Percentiles rank a stretch among this genome's conserved stretches.
Conservation (phyloP, 139 green algal species). For the Tetradesmus lagerheimii region DNA sequence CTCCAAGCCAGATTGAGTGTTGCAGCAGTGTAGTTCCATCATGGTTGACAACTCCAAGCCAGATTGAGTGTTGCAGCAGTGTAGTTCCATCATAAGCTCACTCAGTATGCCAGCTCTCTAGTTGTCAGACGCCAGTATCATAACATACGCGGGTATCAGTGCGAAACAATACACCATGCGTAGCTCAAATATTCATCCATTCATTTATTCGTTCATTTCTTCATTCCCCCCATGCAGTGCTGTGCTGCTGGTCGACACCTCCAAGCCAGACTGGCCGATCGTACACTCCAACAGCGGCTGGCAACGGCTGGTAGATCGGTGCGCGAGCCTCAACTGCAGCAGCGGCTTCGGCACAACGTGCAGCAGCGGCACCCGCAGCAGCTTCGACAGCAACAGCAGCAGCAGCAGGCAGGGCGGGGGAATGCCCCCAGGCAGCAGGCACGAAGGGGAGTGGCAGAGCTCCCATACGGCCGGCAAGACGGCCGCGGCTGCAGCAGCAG, state of each 20-base stretch:
- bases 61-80: no score
- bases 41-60: slow-evolving; percentile 10
- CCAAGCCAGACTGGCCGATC: not conserved
- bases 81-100: no score
- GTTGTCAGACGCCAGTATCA: no score
- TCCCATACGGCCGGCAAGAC: not conserved
- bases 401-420: not conserved
- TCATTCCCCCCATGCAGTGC: slow-evolving; percentile 20
- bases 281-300: slow-evolving; percentile 39
- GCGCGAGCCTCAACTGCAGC: not conserved
- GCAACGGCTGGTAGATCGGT: slow-evolving; percentile 13
- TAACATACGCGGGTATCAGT: no score
- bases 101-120: no score
- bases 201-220: no score
- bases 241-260: slow-evolving; percentile 25
- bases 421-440: no score
- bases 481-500: not conserved
- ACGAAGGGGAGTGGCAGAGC: not conserved
- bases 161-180: no score
- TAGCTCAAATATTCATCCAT: no score
- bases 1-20: not conserved
- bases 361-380: not conserved
- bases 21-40: no score
- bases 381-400: not conserved
- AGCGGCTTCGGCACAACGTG: not conserved